These are phyloP conservation scores for Pichia sp. DNA, from an alignment of 1,139 yeast genomes.

Conservation along the genomic window DNA sequence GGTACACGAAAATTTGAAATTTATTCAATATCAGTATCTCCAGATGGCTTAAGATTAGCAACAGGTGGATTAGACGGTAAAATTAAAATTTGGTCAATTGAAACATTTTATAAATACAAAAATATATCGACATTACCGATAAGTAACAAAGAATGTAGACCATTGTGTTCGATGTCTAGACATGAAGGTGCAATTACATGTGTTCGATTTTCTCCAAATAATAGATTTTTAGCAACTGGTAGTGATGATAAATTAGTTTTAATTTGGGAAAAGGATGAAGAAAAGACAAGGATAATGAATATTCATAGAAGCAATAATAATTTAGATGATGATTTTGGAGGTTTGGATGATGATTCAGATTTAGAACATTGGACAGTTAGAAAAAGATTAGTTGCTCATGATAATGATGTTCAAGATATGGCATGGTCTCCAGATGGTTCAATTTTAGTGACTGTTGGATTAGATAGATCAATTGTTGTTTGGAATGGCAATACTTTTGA, in stretches of 20 bases:
- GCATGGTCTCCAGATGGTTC: constrained; percentile 98
- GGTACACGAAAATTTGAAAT: constrained; percentile 79
- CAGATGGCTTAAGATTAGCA: constrained; percentile 80
- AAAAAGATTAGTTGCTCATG: constrained; percentile 89
- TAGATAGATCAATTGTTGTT: constrained; percentile 83
- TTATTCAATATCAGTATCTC: constrained; percentile 72
- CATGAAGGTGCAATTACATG: constrained; percentile 90
- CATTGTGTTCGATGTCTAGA: constrained; percentile 74
- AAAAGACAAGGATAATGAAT: constrained; percentile 31
- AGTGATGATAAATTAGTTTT: constrained; percentile 89
- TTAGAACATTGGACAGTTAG: constrained; percentile 91
- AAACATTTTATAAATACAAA: constrained; percentile 41
- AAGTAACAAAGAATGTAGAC: constrained; percentile 41
- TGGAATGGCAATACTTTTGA: constrained; percentile 96
- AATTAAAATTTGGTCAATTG: constrained; percentile 83
- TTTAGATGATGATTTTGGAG: constrained; percentile 42
- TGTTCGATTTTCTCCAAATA: constrained; percentile 87
- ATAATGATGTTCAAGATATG: constrained; percentile 92
- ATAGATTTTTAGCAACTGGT: constrained; percentile 85
- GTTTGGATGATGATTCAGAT: constrained; percentile 37
- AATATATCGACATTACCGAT: constrained; percentile 9
- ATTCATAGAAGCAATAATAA: constrained; percentile 50
- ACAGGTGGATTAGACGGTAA: constrained; percentile 96
- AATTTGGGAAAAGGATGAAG: constrained; percentile 89
- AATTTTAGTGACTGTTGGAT: constrained; percentile 84